Evolutionary conservation across 306 rosid species (phyloP), one percentile per base, ranked within the genome.

Genomic region (Medicago arabica): DNA sequence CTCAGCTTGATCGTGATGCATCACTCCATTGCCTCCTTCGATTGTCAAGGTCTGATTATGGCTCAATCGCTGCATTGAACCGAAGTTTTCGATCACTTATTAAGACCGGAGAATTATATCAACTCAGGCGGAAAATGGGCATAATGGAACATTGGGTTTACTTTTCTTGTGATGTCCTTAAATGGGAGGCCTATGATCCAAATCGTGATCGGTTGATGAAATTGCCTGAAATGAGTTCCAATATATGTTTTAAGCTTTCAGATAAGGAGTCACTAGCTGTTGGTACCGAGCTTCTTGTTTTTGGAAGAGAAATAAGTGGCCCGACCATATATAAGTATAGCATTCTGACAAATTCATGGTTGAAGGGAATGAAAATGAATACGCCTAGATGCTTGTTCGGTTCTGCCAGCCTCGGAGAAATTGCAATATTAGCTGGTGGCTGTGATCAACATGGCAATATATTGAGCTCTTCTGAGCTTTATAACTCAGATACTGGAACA

Each of bases 261-360:
- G 92, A 89, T 53, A 93, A 93, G 80, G 98, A 93, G 82, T 93
- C 98, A 0, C 79, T 93, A 74, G 98, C 84, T 0, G 97, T 93
- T 77, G 98, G 98, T 36, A 91, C 96, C 0, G 89, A 93, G 23
- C 92, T 93, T 71, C 90, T 93, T 75, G 96, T 93, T 58, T 91
- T 93, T 49, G 97, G 98, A 70, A 88, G 53, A 85, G 92, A 83
- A 74, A 74, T 87, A 39, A 41, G 2, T 9, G 73, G 87, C 59
- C 88, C 69, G 64, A 76, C 85, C 21, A 75, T 93, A 67, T 87
- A 86, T 64, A 83, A 65, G 59, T 93, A 91, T 43, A 88, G 88
- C 81, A 77, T 93, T 81, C 65, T 93, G 58, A 86, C 95, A 1
- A 81, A 93, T 75, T 16, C 78, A 1, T 93, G 98, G 98, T 64